Percentiles rank a stretch among this genome's conserved stretches.
phyloP scores from a whole-genome alignment of 208 protist genomes.

The Trypanosomatidae sp. region DNA sequence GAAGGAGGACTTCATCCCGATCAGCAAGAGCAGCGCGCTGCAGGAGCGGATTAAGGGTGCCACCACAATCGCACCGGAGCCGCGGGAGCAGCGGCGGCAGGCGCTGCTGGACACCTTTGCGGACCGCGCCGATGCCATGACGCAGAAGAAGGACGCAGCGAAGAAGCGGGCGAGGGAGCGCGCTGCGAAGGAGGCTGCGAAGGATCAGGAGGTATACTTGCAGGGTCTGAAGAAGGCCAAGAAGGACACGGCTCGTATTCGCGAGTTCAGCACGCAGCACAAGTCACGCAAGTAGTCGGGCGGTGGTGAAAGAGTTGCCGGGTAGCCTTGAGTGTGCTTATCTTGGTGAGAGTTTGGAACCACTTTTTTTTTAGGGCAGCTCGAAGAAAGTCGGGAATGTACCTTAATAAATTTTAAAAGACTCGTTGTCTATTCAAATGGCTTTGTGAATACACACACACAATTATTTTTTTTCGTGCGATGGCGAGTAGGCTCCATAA shows the following conservation, averaged over 20 bases:
- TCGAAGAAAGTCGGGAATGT: no score
- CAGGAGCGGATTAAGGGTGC: slow-evolving; percentile 75
- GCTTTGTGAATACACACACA: no score
- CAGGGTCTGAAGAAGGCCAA: slow-evolving; percentile 89
- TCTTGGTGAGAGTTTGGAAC: no score
- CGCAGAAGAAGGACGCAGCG: slow-evolving; percentile 66
- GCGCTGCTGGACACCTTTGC: slow-evolving; percentile 76
- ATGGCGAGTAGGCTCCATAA: no score
- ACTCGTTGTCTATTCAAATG: no score
- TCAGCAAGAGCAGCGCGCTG: slow-evolving; percentile 51
- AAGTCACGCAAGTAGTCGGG: slow-evolving; percentile 69
- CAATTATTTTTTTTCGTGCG: no score
- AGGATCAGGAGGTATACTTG: slow-evolving; percentile 78
- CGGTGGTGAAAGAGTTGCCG: neutral
- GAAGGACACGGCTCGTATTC: slow-evolving; percentile 88
- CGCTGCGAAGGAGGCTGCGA: slow-evolving; percentile 42
- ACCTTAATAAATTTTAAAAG: no score
- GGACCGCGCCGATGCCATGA: slow-evolving; percentile 75
- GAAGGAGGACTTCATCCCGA: slow-evolving; percentile 91
- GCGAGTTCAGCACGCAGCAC: slow-evolving; percentile 89
- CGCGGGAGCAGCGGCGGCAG: slow-evolving; percentile 76
- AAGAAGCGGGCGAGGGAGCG: slow-evolving; percentile 73
- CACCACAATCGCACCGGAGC: slow-evolving; percentile 74
- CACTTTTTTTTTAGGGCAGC: no score
- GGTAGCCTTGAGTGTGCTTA: no score